A percentile compares a stretch with the other conserved stretches of the same genome.
Conservation (phyloP, 2,329 filamentous ascomycete genomes). For the Diplodia intermedia region DNA sequence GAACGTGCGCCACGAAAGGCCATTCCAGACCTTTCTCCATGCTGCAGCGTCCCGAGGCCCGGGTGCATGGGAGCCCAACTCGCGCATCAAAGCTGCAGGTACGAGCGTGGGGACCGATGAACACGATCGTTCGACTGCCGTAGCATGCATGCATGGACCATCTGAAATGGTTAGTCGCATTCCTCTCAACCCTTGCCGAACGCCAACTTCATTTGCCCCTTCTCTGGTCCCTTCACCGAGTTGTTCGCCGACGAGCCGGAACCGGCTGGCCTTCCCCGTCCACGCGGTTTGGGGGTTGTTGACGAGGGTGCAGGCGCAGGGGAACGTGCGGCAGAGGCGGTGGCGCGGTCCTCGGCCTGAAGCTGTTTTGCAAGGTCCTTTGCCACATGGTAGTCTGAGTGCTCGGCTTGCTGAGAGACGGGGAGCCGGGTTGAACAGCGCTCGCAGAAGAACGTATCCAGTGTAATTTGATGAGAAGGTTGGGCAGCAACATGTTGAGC, state of each 20-base stretch:
- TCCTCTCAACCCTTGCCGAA: conserved; percentile 47
- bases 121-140: not conserved
- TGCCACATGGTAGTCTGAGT: conserved; percentile 94
- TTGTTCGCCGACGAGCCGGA: conserved; percentile 24
- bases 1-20: not conserved
- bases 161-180: not conserved
- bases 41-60: not conserved
- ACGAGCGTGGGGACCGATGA: not conserved
- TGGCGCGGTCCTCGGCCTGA: conserved; percentile 41
- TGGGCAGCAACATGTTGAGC: conserved; percentile 4
- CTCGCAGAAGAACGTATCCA: conserved; percentile 61
- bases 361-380: conserved; percentile 76
- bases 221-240: conserved; percentile 44
- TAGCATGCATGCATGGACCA: not conserved
- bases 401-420: conserved; percentile 69
- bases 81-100: not conserved
- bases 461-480: conserved; percentile 37
- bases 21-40: not conserved
- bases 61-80: not conserved
- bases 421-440: conserved; percentile 70
- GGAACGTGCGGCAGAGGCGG: conserved; percentile 24
- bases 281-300: conserved; percentile 38
- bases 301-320: conserved; percentile 34
- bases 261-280: conserved; percentile 48
- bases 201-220: conserved; percentile 54